A percentile compares a stretch with the other conserved stretches of the same genome.
phyloP scores from a whole-genome alignment of 345 rosid genomes.

The Cochlearia excelsa region DNA sequence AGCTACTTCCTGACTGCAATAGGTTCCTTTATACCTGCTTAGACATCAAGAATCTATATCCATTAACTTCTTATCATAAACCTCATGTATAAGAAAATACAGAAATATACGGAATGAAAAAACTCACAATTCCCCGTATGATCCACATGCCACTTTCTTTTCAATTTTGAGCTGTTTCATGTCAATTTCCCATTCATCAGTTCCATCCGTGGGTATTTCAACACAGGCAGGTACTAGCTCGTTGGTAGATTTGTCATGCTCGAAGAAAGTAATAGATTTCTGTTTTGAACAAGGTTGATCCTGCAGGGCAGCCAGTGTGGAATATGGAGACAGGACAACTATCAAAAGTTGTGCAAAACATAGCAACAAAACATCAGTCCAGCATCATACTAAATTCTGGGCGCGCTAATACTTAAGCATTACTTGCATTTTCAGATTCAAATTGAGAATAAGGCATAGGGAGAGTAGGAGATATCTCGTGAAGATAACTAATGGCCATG shows the following conservation, averaged over 20 bases:
- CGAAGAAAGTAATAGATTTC: conserved; percentile 42
- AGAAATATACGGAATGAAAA: conserved; percentile 1
- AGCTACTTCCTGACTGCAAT: conserved; percentile 96
- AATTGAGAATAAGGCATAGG: conserved; percentile 4
- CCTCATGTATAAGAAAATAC: neutral
- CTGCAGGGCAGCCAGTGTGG: conserved; percentile 49
- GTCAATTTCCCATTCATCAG: conserved; percentile 98
- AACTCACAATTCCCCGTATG: conserved; percentile 87
- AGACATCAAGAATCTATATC: conserved; percentile 15
- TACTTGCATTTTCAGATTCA: conserved; percentile 24
- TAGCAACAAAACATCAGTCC: conserved; percentile 26
- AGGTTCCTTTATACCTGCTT: conserved; percentile 75
- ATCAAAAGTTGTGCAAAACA: conserved; percentile 27
- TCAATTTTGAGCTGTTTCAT: conserved; percentile 63
- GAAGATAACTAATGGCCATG: conserved; percentile 11
- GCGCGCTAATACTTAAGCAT: conserved; percentile 13
- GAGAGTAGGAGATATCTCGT: conserved; percentile 1
- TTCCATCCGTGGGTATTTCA: conserved; percentile 85
- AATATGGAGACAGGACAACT: conserved; percentile 30
- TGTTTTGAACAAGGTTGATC: conserved; percentile 51
- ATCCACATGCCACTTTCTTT: conserved; percentile 82
- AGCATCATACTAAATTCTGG: conserved; percentile 5
- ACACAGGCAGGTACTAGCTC: conserved; percentile 56
- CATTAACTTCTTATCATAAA: neutral
- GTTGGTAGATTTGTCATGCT: conserved; percentile 41